A percentile compares a stretch with the other conserved stretches of the same genome.
Evolutionary conservation across 306 rosid species (phyloP).

Genomic region (Prunus armeniaca): DNA sequence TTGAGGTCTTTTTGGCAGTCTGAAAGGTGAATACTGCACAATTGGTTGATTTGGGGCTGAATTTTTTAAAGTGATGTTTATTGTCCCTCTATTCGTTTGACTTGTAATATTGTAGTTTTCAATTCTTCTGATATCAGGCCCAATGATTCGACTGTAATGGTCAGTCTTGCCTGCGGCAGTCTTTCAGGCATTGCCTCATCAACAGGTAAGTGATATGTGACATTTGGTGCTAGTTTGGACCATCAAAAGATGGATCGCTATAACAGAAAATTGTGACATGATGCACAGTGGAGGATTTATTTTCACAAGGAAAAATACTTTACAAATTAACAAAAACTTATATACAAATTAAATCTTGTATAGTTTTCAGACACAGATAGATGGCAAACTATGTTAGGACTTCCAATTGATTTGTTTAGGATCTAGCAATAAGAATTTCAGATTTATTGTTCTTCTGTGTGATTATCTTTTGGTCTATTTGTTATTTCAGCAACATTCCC

Average conservation of each 20-base stretch:
- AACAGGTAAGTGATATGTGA: slow-evolving; percentile 49
- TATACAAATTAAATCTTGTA: neutral
- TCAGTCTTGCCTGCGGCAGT: slow-evolving; percentile 88
- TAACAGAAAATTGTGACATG: neutral
- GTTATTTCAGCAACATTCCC: slow-evolving; percentile 70
- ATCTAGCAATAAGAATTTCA: neutral
- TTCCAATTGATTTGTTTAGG: neutral
- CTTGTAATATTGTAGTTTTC: slow-evolving; percentile 14
- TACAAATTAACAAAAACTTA: neutral
- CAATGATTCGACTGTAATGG: slow-evolving; percentile 55
- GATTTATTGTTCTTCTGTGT: neutral
- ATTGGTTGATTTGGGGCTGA: slow-evolving; percentile 19
- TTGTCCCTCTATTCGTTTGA: neutral
- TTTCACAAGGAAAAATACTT: neutral
- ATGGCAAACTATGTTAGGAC: neutral
- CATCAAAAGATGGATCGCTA: neutral
- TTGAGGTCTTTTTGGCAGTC: slow-evolving; percentile 70
- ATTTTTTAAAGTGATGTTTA: neutral
- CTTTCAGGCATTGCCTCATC: slow-evolving; percentile 89
- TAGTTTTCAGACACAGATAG: neutral
- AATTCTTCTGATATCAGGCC: slow-evolving; percentile 53
- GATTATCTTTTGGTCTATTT: slow-evolving; percentile 16
- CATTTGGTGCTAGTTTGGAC: neutral
- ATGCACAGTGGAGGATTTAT: neutral
- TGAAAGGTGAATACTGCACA: slow-evolving; percentile 45